Conservation (phyloP, 2,329 filamentous ascomycete species). For the Claviceps africana region DNA sequence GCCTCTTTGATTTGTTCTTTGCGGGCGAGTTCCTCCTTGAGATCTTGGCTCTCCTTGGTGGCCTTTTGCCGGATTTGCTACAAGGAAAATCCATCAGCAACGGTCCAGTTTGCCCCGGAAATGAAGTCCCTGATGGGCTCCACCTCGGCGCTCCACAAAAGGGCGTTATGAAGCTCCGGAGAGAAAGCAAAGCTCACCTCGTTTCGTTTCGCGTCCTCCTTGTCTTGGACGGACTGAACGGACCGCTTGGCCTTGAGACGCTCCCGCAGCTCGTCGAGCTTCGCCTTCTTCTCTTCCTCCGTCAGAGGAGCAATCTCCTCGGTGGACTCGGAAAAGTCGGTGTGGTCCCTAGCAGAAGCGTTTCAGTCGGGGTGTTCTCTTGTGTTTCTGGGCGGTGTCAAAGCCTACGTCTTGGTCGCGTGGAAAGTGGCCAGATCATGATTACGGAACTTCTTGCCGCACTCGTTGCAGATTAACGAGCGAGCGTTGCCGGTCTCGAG, state of each 20-base stretch:
- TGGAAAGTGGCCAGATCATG: constrained; percentile 78
- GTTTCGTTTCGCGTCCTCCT: constrained; percentile 70
- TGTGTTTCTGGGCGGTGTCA: background rate
- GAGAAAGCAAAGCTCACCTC: constrained; percentile 52
- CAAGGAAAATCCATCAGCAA: background rate
- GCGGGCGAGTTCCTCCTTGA: constrained; percentile 75
- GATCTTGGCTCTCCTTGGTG: constrained; percentile 75
- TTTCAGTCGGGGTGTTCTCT: background rate
- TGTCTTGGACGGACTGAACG: constrained; percentile 54
- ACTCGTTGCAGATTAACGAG: constrained; percentile 88
- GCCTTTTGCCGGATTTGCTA: constrained; percentile 67
- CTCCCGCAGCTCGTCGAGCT: constrained; percentile 58
- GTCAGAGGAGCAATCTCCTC: constrained; percentile 85
- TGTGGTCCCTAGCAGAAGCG: constrained; percentile 49
- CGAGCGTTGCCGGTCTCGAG: constrained; percentile 55
- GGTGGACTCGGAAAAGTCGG: constrained; percentile 83
- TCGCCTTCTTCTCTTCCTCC: constrained; percentile 78
- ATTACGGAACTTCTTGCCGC: constrained; percentile 78
- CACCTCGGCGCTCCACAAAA: too few relatives aligned
- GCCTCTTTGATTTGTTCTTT: constrained; percentile 92
- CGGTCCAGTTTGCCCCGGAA: background rate
- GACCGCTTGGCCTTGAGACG: constrained; percentile 62
- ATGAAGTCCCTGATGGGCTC: background rate
- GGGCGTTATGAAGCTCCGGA: too few relatives aligned
- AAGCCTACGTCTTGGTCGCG: constrained; percentile 61